phyloP scores from a whole-genome alignment of 2,329 filamentous ascomycete genomes.

The Xylaria sp. region DNA sequence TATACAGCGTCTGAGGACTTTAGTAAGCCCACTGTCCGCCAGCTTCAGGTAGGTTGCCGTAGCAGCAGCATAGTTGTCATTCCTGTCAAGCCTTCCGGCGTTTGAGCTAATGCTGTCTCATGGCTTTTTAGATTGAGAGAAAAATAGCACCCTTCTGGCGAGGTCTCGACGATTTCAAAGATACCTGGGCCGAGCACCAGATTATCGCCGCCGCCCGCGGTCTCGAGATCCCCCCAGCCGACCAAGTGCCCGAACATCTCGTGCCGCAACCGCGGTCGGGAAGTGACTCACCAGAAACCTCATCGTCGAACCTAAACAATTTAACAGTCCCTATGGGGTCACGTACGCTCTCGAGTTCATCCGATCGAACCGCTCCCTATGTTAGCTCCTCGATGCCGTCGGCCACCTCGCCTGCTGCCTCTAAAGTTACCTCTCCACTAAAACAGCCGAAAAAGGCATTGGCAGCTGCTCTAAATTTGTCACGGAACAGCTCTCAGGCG shows the following conservation, averaged over 20 bases:
- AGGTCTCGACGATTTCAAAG: conserved; percentile 85
- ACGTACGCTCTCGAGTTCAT: conserved; percentile 78
- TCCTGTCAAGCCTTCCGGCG: not conserved
- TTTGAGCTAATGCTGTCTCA: conserved; percentile 16
- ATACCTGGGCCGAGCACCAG: conserved; percentile 92
- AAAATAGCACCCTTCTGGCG: conserved; percentile 94
- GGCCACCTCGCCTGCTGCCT: conserved; percentile 54
- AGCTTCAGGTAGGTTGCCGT: conserved; percentile 74
- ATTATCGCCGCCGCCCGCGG: conserved; percentile 89
- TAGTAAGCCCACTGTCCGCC: conserved; percentile 84
- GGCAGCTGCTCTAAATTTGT: conserved; percentile 78
- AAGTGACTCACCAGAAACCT: conserved; percentile 54
- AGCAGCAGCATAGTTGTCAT: not conserved
- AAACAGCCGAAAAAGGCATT: conserved; percentile 88
- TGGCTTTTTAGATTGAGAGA: conserved; percentile 75
- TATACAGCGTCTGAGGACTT: conserved; percentile 95
- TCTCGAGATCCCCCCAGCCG: conserved; percentile 80
- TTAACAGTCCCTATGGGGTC: conserved; percentile 80
- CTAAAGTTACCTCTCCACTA: conserved; percentile 66
- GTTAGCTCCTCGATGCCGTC: conserved; percentile 66
- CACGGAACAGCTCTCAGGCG: conserved; percentile 72
- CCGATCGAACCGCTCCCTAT: conserved; percentile 69
- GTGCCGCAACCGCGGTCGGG: conserved; percentile 54
- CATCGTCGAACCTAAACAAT: conserved; percentile 68
- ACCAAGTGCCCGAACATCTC: conserved; percentile 75